phyloP scores from a whole-genome alignment of 2,329 filamentous ascomycete genomes.

The Ophiocordyceps australis region DNA sequence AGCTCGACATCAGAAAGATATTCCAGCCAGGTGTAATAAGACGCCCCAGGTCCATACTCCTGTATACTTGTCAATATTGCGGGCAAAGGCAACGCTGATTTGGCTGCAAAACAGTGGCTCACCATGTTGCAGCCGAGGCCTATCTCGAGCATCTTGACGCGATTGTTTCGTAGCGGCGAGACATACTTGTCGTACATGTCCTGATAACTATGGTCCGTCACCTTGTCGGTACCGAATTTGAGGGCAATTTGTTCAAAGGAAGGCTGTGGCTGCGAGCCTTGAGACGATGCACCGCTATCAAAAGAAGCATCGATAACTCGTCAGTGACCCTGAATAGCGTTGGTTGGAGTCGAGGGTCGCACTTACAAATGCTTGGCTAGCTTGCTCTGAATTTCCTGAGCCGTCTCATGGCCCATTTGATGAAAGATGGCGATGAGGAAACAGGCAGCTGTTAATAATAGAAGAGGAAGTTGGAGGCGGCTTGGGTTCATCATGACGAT shows the following conservation, averaged over 20 bases:
- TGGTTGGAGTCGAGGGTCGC: neutral
- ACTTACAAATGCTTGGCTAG: conserved; percentile 2
- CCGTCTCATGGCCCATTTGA: conserved; percentile 2
- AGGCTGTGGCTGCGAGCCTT: neutral
- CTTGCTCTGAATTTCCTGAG: conserved; percentile 1
- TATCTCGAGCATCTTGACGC: conserved; percentile 20
- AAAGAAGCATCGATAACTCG: neutral
- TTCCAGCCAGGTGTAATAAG: conserved; percentile 20
- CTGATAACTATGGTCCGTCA: conserved; percentile 18
- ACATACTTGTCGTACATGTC: conserved; percentile 21
- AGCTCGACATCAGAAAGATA: conserved; percentile 19
- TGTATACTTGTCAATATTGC: too few relatives aligned
- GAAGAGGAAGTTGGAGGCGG: conserved; percentile 1
- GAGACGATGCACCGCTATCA: neutral
- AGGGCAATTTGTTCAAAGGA: conserved; percentile 10
- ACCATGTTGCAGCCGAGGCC: conserved; percentile 20
- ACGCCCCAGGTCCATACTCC: conserved; percentile 16
- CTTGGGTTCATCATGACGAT: conserved; percentile 2
- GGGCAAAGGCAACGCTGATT: too few relatives aligned
- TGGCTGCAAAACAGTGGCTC: too few relatives aligned
- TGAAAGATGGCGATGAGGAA: conserved; percentile 3
- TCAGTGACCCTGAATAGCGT: neutral
- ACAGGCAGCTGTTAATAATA: conserved; percentile 1
- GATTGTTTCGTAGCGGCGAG: conserved; percentile 10
- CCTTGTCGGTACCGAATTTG: conserved; percentile 19